A percentile compares a stretch with the other conserved stretches of the same genome.
These are phyloP conservation scores for Nigrospora osmanthi DNA, from an alignment of 2,329 filamentous ascomycete genomes.

Conservation along the genomic window DNA sequence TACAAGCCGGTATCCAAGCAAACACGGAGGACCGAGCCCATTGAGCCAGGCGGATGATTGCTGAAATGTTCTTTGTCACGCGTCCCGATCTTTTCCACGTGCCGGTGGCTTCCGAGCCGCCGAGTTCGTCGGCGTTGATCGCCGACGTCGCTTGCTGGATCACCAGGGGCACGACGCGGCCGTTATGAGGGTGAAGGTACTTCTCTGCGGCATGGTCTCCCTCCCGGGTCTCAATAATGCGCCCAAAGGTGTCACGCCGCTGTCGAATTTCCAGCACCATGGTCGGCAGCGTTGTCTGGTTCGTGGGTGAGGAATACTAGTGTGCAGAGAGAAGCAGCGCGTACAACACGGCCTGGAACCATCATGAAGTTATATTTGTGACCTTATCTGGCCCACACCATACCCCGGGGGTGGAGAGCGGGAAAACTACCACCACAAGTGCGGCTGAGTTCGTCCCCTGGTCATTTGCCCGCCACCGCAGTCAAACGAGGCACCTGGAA, in stretches of 20 bases:
- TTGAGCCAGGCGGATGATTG: background rate
- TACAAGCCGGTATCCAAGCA: background rate
- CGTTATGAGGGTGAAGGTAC: background rate
- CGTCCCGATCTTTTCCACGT: background rate
- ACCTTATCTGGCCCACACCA: too few species aligned
- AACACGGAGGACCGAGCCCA: background rate
- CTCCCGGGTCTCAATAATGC: background rate
- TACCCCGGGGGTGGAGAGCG: too few species aligned
- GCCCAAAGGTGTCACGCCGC: background rate
- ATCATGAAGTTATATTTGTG: too few species aligned
- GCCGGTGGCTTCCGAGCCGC: background rate
- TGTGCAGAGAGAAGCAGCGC: too few species aligned
- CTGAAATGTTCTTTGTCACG: background rate
- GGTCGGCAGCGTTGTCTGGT: background rate
- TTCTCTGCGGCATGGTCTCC: background rate
- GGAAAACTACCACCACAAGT: too few species aligned
- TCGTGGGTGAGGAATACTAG: too few species aligned
- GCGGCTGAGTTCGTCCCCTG: too few species aligned
- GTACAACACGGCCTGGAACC: too few species aligned
- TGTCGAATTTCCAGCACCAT: background rate
- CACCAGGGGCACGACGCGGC: background rate
- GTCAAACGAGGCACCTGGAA: too few species aligned
- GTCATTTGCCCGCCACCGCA: too few species aligned
- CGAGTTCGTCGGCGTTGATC: background rate
- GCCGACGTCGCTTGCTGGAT: background rate